phyloP scores from a whole-genome alignment of 495 filamentous ascomycete genomes.

The Clavariopsis aquatica region DNA sequence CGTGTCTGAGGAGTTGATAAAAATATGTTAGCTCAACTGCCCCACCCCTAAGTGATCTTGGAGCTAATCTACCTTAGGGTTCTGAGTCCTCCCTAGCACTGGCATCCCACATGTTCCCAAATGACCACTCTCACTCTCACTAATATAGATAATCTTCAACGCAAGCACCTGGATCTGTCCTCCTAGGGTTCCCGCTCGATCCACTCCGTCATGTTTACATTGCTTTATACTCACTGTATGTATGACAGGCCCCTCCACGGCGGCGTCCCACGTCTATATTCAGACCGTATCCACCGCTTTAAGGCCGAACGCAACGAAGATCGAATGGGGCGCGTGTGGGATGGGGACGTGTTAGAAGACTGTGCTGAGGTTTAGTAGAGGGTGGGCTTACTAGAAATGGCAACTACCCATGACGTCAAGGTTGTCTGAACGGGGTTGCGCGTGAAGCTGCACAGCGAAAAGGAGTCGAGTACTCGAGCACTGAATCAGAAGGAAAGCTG shows the following conservation, averaged over 20 bases:
- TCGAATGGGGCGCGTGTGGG: not conserved
- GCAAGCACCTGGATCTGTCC: not conserved
- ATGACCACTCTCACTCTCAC: not conserved
- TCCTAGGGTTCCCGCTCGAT: not conserved
- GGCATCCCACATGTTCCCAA: not conserved
- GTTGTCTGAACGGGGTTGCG: too few species aligned
- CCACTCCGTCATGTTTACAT: not conserved
- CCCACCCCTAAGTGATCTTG: not conserved
- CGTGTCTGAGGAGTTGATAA: slow-evolving; percentile 76
- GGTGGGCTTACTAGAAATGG: too few species aligned
- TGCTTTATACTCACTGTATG: slow-evolving; percentile 3
- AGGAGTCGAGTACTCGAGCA: too few species aligned
- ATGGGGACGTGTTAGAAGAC: not conserved
- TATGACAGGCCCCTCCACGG: not conserved
- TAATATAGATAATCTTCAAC: not conserved
- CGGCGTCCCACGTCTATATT: not conserved
- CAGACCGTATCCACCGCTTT: not conserved
- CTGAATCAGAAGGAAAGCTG: too few species aligned
- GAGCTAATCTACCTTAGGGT: slow-evolving; percentile 46
- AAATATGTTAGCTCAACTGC: slow-evolving; percentile 52
- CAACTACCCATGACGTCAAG: too few species aligned
- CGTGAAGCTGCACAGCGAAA: too few species aligned
- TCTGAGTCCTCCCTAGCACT: slow-evolving; percentile 48
- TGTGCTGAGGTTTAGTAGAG: not conserved
- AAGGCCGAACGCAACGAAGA: not conserved